phyloP scores from a whole-genome alignment of 2,329 filamentous ascomycete genomes.

The Monosporascus sp. region DNA sequence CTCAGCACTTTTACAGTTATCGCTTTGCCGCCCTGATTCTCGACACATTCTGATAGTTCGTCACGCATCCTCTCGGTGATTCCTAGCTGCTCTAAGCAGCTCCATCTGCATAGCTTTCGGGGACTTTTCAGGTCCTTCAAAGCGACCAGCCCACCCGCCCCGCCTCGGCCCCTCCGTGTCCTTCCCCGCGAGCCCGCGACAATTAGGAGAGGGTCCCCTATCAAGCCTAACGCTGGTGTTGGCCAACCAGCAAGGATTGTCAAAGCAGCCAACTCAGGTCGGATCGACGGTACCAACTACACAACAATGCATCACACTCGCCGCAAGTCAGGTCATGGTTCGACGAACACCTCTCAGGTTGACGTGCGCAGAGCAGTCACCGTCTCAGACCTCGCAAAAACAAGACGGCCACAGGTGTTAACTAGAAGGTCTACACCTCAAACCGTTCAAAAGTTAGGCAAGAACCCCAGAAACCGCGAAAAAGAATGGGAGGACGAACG shows the following conservation, averaged over 20 bases:
- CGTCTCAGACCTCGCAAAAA: conserved; percentile 39
- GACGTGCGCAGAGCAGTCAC: conserved; percentile 48
- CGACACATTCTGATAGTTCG: no score
- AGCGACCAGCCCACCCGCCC: not conserved
- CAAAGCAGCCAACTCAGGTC: conserved; percentile 8
- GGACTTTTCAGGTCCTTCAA: not conserved
- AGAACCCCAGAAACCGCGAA: conserved; percentile 45
- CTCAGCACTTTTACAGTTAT: not conserved
- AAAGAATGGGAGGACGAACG: conserved; percentile 43
- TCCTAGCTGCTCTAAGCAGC: no score
- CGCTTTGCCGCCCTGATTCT: not conserved
- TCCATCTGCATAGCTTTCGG: not conserved
- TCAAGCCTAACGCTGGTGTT: not conserved
- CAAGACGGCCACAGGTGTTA: conserved; percentile 41
- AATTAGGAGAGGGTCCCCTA: conserved; percentile 9
- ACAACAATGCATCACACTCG: conserved; percentile 50
- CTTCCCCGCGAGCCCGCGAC: no score
- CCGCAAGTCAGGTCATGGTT: conserved; percentile 50
- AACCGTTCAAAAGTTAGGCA: conserved; percentile 41
- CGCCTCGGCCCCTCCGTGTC: not conserved
- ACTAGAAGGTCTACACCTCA: conserved; percentile 36
- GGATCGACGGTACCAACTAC: conserved; percentile 16
- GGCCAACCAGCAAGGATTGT: conserved; percentile 10
- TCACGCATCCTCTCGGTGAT: no score
- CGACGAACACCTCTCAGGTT: conserved; percentile 47